A percentile compares a stretch with the other conserved stretches of the same genome.
Conservation (phyloP, 164 flowering plant genomes). For the Umbilicus rupestris region DNA sequence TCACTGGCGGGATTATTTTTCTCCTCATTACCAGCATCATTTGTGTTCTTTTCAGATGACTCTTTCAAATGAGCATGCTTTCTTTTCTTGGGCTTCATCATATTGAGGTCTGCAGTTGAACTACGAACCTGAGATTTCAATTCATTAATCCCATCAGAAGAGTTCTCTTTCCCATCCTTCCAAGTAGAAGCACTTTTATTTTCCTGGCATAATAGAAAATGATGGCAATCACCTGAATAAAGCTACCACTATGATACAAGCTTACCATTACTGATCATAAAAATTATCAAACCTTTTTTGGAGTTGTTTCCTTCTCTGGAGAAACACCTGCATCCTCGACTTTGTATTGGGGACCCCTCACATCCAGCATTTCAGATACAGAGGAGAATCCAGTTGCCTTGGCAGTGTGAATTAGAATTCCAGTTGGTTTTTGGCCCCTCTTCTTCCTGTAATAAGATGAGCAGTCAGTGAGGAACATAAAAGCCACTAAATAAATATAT, state of each 20-base stretch:
- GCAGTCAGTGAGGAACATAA: neutral
- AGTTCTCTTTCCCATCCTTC: conserved; percentile 53
- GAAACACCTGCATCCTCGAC: conserved; percentile 4
- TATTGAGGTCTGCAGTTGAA: neutral
- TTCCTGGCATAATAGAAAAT: conserved; percentile 18
- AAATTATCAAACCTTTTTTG: neutral
- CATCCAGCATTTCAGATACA: conserved; percentile 58
- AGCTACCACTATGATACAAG: neutral
- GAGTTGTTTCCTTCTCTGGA: conserved; percentile 22
- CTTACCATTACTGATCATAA: neutral
- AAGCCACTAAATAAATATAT: neutral
- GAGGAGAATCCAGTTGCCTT: conserved; percentile 71
- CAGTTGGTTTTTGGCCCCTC: conserved; percentile 70
- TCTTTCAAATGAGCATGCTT: neutral
- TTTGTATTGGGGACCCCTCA: conserved; percentile 22
- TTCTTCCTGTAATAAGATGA: conserved; percentile 48
- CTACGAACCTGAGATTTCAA: neutral
- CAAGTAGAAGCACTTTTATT: conserved; percentile 16
- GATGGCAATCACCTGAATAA: neutral
- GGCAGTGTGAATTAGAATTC: conserved; percentile 51
- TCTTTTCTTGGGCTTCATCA: neutral
- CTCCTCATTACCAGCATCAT: neutral
- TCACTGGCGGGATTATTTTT: neutral
- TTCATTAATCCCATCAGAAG: conserved; percentile 21
- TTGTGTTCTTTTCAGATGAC: neutral